These are phyloP conservation scores for Lachancea waltii DNA, from an alignment of 805 yeast genomes.

Conservation along the genomic window DNA sequence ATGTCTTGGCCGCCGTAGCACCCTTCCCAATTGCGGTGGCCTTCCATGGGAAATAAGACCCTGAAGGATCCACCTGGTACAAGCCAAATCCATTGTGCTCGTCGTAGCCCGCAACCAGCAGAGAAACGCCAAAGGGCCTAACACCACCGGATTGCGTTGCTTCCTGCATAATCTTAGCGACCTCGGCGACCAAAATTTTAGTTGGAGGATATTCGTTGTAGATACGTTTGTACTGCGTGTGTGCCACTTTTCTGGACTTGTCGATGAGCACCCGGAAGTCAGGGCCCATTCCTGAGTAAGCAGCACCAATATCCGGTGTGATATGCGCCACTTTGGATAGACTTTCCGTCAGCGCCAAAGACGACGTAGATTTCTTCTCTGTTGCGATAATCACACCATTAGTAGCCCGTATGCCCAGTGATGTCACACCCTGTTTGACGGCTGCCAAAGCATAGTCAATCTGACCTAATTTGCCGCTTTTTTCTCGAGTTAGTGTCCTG, in stretches of 20 bases:
- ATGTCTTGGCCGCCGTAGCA: conserved; percentile 92
- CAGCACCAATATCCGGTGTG: conserved; percentile 95
- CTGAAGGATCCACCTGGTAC: conserved; percentile 97
- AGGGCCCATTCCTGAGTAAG: conserved; percentile 98
- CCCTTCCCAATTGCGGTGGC: conserved; percentile 99
- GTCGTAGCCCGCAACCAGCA: conserved; percentile 91
- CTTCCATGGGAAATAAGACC: conserved; percentile 98
- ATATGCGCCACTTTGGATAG: conserved; percentile 72
- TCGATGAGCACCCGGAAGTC: conserved; percentile 93
- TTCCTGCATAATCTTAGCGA: conserved; percentile 96
- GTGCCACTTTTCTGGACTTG: conserved; percentile 88
- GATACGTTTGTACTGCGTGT: conserved; percentile 83
- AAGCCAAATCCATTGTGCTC: conserved; percentile 66
- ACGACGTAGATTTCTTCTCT: conserved; percentile 81
- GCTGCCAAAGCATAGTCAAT: conserved; percentile 97
- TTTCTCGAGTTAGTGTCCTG: not conserved
- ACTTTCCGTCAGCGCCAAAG: conserved; percentile 67
- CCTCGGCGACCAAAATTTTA: conserved; percentile 83
- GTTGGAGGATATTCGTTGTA: conserved; percentile 98
- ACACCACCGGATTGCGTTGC: conserved; percentile 99
- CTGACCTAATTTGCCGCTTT: conserved; percentile 92
- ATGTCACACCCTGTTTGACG: conserved; percentile 95
- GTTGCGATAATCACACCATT: conserved; percentile 97
- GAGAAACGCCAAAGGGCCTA: conserved; percentile 96
- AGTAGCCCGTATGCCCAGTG: conserved; percentile 89